Conservation (phyloP, 2,329 filamentous ascomycete genomes). For the Arthroderma sp. region DNA sequence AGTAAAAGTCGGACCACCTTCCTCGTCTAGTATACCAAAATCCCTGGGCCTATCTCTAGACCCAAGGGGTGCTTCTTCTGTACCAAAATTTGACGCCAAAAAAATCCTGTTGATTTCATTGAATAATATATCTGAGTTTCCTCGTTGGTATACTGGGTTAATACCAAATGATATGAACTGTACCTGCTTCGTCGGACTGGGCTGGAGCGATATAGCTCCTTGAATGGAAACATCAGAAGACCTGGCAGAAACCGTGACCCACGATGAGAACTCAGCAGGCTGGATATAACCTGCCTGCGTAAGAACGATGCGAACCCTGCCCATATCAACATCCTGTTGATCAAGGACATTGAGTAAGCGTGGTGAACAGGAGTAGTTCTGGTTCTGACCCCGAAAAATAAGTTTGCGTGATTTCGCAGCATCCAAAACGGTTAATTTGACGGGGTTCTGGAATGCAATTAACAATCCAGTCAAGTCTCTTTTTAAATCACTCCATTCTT, state of each 20-base stretch:
- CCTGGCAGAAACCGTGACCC: constrained; percentile 59
- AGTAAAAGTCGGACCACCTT: background rate
- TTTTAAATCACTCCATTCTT: constrained; percentile 53
- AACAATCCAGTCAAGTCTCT: constrained; percentile 49
- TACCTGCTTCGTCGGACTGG: constrained; percentile 54
- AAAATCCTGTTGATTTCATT: constrained; percentile 70
- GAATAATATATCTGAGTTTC: constrained; percentile 53
- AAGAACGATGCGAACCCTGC: constrained; percentile 41
- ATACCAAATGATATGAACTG: constrained; percentile 78
- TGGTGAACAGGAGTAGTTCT: background rate
- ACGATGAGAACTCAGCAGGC: constrained; percentile 40
- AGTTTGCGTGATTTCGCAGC: constrained; percentile 26
- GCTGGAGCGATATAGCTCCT: constrained; percentile 58
- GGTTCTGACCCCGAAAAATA: constrained; percentile 15
- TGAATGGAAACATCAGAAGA: constrained; percentile 48
- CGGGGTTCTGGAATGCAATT: constrained; percentile 51
- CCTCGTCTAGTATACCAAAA: too few relatives aligned
- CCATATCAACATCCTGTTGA: constrained; percentile 15
- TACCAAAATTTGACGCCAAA: constrained; percentile 60
- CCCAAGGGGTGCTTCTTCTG: constrained; percentile 35
- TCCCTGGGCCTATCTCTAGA: too few relatives aligned
- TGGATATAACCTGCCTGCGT: constrained; percentile 52
- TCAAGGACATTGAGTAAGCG: background rate
- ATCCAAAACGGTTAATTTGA: constrained; percentile 49
- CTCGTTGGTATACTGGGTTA: constrained; percentile 44